Evolutionary conservation across 1,139 yeast species (phyloP).

Genomic region (Saccharomycopsis hybrid): DNA sequence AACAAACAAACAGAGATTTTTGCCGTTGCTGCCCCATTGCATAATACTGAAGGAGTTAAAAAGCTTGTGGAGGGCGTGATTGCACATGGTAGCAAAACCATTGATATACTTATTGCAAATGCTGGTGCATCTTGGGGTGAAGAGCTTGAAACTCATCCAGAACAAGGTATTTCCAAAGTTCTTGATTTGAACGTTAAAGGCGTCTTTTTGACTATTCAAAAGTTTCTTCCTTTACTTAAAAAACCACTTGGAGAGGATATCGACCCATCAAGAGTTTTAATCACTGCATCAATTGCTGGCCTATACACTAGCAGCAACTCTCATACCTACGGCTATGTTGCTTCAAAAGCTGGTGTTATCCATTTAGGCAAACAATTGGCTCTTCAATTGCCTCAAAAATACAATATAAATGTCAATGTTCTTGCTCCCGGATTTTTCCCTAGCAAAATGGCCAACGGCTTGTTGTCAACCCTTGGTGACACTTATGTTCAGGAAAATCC

Average conservation of each 20-base stretch:
- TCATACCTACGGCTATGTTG: constrained; percentile 65
- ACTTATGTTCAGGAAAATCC: constrained; percentile 49
- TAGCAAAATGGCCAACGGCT: constrained; percentile 67
- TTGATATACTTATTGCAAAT: constrained; percentile 66
- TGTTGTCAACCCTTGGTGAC: constrained; percentile 50
- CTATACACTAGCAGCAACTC: constrained; percentile 41
- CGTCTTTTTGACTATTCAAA: constrained; percentile 64
- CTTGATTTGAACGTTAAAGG: constrained; percentile 61
- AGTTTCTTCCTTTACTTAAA: constrained; percentile 52
- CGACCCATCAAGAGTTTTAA: constrained; percentile 61
- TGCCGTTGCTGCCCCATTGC: constrained; percentile 57
- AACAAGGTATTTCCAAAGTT: constrained; percentile 57
- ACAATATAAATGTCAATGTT: constrained; percentile 56
- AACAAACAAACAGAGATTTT: constrained; percentile 35
- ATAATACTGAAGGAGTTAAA: constrained; percentile 45
- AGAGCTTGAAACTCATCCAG: constrained; percentile 54
- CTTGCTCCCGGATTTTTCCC: constrained; percentile 81
- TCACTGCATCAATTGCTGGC: constrained; percentile 60
- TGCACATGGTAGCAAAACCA: constrained; percentile 33
- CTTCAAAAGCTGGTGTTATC: constrained; percentile 73
- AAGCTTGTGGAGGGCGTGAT: constrained; percentile 40
- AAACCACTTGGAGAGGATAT: constrained; percentile 42
- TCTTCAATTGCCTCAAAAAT: constrained; percentile 53
- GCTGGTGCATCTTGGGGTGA: constrained; percentile 86
- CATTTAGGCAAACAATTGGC: constrained; percentile 65